phyloP scores from a whole-genome alignment of 2,329 filamentous ascomycete species.

The Colletotrichum sp. region DNA sequence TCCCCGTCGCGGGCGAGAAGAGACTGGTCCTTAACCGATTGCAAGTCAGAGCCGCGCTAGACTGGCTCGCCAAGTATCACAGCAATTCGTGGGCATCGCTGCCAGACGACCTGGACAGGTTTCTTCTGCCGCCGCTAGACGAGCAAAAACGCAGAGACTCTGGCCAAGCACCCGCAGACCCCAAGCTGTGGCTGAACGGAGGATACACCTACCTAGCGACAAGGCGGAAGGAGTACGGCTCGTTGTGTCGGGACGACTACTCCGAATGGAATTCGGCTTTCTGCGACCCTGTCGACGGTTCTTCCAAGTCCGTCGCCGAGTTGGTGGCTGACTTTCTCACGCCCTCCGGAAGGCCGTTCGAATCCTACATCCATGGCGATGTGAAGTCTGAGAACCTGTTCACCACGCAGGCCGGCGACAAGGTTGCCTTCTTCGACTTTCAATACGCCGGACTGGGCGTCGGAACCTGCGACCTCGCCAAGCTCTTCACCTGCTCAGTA shows the following conservation, averaged over 20 bases:
- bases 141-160: conserved; percentile 44
- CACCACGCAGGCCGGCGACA: conserved; percentile 50
- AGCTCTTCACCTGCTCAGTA: conserved; percentile 71
- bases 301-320: conserved; percentile 49
- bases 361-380: conserved; percentile 71
- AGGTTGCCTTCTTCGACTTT: conserved; percentile 72
- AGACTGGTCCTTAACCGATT: conserved; percentile 46
- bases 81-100: conserved; percentile 52
- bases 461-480: conserved; percentile 70
- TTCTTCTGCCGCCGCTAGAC: conserved; percentile 60
- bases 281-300: conserved; percentile 38
- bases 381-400: conserved; percentile 75
- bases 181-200: conserved; percentile 65
- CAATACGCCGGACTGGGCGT: conserved; percentile 71
- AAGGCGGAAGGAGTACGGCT: conserved; percentile 58
- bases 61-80: conserved; percentile 71
- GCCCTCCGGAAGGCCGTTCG: conserved; percentile 46
- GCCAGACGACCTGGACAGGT: conserved; percentile 31
- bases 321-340: conserved; percentile 56
- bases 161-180: conserved; percentile 9
- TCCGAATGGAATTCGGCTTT: conserved; percentile 62
- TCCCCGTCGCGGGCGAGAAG: conserved; percentile 62
- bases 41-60: conserved; percentile 59
- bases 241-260: conserved; percentile 47
- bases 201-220: conserved; percentile 74